These are phyloP conservation scores for Themeda triandra DNA, from an alignment of 176 grass and related monocot genomes.

Conservation along the genomic window DNA sequence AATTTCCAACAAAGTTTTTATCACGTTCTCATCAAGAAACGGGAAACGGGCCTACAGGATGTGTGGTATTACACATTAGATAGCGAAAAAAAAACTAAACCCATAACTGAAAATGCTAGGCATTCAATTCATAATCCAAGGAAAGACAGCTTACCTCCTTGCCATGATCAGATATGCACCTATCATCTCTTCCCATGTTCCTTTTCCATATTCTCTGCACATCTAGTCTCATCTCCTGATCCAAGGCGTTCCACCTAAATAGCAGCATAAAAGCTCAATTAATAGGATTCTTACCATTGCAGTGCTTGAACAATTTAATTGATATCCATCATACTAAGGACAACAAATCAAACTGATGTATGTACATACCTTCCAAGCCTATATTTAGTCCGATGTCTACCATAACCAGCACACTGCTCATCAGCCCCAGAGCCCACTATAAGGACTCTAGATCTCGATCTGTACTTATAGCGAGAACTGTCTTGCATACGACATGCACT, in stretches of 20 bases:
- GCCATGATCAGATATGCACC: slow-evolving; percentile 88
- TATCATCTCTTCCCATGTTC: slow-evolving; percentile 98
- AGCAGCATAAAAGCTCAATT: background rate
- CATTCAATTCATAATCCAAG: slow-evolving; percentile 9
- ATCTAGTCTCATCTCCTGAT: slow-evolving; percentile 89
- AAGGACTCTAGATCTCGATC: slow-evolving; percentile 67
- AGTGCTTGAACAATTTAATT: background rate
- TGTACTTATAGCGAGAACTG: slow-evolving; percentile 54
- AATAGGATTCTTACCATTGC: slow-evolving; percentile 1
- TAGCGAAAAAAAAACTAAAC: no score
- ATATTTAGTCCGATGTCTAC: slow-evolving; percentile 84
- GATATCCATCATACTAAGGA: background rate
- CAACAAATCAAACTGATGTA: slow-evolving; percentile 17
- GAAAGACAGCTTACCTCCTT: slow-evolving; percentile 63
- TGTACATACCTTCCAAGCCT: slow-evolving; percentile 74
- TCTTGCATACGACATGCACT: slow-evolving; percentile 41
- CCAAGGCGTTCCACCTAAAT: slow-evolving; percentile 71
- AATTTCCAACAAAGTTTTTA: slow-evolving; percentile 68
- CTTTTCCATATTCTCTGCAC: slow-evolving; percentile 98
- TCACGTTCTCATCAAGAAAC: slow-evolving; percentile 89
- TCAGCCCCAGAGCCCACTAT: slow-evolving; percentile 93
- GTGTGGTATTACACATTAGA: background rate
- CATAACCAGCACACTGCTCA: slow-evolving; percentile 97
- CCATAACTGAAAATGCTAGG: no score
- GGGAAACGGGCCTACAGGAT: slow-evolving; percentile 72